These are phyloP conservation scores for Schoenoplectus triqueter DNA, from an alignment of 202 grass and related monocot species.

Conservation along the genomic window DNA sequence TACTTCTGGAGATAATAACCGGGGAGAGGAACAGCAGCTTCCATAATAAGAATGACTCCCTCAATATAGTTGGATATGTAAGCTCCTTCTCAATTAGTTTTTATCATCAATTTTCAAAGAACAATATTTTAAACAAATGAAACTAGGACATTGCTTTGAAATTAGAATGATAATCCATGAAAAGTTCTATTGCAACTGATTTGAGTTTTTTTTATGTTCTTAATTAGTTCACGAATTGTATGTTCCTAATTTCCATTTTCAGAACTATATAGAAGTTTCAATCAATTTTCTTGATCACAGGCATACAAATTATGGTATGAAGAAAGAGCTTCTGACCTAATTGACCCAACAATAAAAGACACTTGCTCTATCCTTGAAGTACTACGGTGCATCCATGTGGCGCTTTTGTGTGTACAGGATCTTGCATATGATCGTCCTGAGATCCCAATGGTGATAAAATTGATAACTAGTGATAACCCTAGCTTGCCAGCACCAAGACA, in stretches of 20 bases:
- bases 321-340: slow-evolving; percentile 63
- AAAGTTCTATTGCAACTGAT: not conserved
- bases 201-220: too few species aligned
- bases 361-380: slow-evolving; percentile 49
- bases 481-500: slow-evolving; percentile 60
- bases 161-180: not conserved
- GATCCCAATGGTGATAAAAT: slow-evolving; percentile 55
- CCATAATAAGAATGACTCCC: slow-evolving; percentile 58
- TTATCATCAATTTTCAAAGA: slow-evolving; percentile 14
- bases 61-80: slow-evolving; percentile 80
- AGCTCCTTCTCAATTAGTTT: slow-evolving; percentile 25
- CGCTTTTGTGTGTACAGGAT: slow-evolving; percentile 83
- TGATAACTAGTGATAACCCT: slow-evolving; percentile 59
- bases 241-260: not conserved
- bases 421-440: slow-evolving; percentile 71
- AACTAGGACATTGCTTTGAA: not conserved
- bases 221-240: not conserved
- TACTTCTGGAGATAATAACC: slow-evolving; percentile 73
- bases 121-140: not conserved
- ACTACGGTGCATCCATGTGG: slow-evolving; percentile 71
- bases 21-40: slow-evolving; percentile 75
- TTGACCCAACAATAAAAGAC: slow-evolving; percentile 61
- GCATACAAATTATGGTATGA: slow-evolving; percentile 80
- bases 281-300: slow-evolving; percentile 35
- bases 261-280: not conserved